These are phyloP conservation scores for Fusarium newnesense DNA, from an alignment of 2,329 filamentous ascomycete species.

Conservation along the genomic window DNA sequence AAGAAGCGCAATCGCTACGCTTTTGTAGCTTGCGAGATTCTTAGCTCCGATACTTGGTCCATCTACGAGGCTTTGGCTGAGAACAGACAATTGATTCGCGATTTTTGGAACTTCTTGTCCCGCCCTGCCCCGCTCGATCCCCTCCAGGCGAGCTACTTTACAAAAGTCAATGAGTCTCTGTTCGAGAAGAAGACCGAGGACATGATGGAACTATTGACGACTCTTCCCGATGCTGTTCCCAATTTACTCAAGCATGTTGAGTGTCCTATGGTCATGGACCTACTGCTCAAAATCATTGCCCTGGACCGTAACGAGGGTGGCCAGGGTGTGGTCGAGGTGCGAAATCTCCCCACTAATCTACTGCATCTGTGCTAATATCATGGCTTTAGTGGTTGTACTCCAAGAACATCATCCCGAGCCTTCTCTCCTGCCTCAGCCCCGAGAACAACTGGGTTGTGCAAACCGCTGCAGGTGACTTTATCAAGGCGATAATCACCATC, in stretches of 20 bases:
- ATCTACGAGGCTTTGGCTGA: slow-evolving; percentile 94
- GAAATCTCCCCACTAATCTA: background rate
- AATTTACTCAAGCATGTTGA: slow-evolving; percentile 94
- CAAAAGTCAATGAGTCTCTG: slow-evolving; percentile 97
- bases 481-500: slow-evolving; percentile 99
- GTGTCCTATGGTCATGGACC: slow-evolving; percentile 98
- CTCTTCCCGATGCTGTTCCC: slow-evolving; percentile 81
- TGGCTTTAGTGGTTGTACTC: slow-evolving; percentile 83
- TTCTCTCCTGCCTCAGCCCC: slow-evolving; percentile 87
- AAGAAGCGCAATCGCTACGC: slow-evolving; percentile 94
- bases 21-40: slow-evolving; percentile 90
- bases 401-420: slow-evolving; percentile 85
- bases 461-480: slow-evolving; percentile 95
- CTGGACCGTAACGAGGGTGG: slow-evolving; percentile 92
- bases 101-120: slow-evolving; percentile 92
- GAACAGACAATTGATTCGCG: slow-evolving; percentile 78
- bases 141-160: slow-evolving; percentile 96
- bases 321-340: slow-evolving; percentile 89
- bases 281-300: slow-evolving; percentile 95
- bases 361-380: slow-evolving; percentile 33
- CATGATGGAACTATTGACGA: slow-evolving; percentile 91
- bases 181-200: slow-evolving; percentile 98
- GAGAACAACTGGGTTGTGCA: slow-evolving; percentile 90
- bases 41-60: slow-evolving; percentile 96
- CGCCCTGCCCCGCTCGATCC: slow-evolving; percentile 88